Evolutionary conservation across 495 filamentous ascomycete species (phyloP).

Genomic region (Aspergillus leporis): DNA sequence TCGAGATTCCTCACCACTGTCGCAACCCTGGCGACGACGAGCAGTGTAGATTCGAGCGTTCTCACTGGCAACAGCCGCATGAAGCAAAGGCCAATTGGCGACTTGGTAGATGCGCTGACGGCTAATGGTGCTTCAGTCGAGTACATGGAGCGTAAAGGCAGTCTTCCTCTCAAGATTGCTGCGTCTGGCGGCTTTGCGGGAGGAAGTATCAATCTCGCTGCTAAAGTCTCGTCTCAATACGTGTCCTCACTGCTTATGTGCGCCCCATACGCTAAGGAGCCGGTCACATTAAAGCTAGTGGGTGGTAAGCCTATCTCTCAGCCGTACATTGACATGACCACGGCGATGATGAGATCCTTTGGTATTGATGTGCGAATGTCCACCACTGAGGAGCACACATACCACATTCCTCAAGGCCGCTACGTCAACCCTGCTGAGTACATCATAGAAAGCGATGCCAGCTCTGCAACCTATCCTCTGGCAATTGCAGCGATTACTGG

Average conservation of each 20-base stretch:
- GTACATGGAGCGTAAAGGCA: constrained; percentile 75
- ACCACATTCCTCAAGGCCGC: constrained; percentile 83
- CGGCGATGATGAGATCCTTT: constrained; percentile 94
- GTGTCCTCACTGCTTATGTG: constrained; percentile 97
- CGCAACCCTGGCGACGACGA: constrained; percentile 75
- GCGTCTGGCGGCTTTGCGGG: constrained; percentile 87
- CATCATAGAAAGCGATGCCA: constrained; percentile 93
- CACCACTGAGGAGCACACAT: constrained; percentile 77
- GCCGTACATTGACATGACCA: constrained; percentile 98
- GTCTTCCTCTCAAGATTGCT: constrained; percentile 79
- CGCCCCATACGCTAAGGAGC: constrained; percentile 91
- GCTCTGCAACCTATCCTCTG: constrained; percentile 94
- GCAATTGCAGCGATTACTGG: constrained; percentile 94
- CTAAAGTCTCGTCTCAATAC: constrained; percentile 95
- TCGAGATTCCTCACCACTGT: constrained; percentile 95
- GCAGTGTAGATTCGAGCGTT: constrained; percentile 64
- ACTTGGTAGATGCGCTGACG: constrained; percentile 88
- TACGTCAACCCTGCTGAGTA: constrained; percentile 89
- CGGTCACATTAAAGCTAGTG: constrained; percentile 84
- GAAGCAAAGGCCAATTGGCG: constrained; percentile 92
- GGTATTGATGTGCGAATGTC: constrained; percentile 79
- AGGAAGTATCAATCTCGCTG: constrained; percentile 86
- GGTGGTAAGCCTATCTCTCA: constrained; percentile 96
- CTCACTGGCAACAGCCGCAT: constrained; percentile 94
- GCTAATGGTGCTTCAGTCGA: constrained; percentile 80